Evolutionary conservation across 352 stramenopile genomes (phyloP), one percentile per base, ranked within the genome.

Genomic region (Hyaloperonospora arabidopsidis): DNA sequence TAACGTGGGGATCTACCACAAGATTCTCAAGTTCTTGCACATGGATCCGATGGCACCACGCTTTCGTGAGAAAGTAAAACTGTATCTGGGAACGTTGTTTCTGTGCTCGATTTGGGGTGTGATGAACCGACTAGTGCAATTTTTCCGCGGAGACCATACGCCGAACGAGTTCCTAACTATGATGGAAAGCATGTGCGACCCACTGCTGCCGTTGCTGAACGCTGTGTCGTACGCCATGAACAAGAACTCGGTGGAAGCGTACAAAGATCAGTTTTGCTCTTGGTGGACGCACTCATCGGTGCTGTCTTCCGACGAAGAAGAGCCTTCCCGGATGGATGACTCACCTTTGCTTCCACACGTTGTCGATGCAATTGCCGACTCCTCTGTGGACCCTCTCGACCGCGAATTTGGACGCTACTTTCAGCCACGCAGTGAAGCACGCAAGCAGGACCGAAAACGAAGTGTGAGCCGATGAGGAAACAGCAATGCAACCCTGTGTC

Each of bases 71-170:
- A 84, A 82, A 39, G 77, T 87, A 18, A 68, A 57, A 49, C 49
- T 89, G 5, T 89, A 89, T 50, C 58, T 89, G 12, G 64, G 73
- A 23, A 79, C 87, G 38, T 78, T 81, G 56, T 87, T 87, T 36
- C 38, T 87, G 8, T 89, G 79, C 58, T 87, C 79, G 2, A 46
- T 87, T n/a, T 89, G 79, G 76, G 79, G 79, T 40, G 57, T 72
- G 1, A 54, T 86, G 45, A 86, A 89, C 44, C 70, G 79, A 5
- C 49, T 86, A 14, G 72, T 89, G 53, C 79, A 89, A 68, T 76
- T 76, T 25, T 67, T 72, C 28, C 62, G 74, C 0, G 23, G 43
- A 6, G 57, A 68, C 18, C 79, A 89, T 54, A 54, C 57, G 45
- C 67, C 79, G 1, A 84, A 71, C 45, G 76, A 54, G 45, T 77